phyloP scores from a whole-genome alignment of 1,284 basidiomycete genomes.

The Pyrrhoderma noxium region DNA sequence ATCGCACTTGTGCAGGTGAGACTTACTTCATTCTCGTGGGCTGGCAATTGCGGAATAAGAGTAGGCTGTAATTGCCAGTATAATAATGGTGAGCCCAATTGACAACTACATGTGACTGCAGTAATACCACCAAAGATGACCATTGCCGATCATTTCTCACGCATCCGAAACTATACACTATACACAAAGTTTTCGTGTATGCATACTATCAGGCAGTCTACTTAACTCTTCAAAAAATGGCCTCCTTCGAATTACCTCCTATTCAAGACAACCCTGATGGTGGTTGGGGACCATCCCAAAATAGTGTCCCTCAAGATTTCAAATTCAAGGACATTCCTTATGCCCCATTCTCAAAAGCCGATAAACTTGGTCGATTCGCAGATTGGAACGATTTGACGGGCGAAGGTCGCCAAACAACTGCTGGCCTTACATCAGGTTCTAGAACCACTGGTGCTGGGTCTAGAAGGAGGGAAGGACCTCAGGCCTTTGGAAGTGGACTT shows the following conservation, averaged over 20 bases:
- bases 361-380: constrained; percentile 95
- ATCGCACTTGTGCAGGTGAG: constrained; percentile 4
- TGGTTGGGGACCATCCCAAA: constrained; percentile 74
- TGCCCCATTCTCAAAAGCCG: constrained; percentile 95
- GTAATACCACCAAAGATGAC: not conserved
- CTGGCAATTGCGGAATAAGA: constrained; percentile 18
- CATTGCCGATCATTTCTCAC: constrained; percentile 7
- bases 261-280: constrained; percentile 79
- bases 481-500: constrained; percentile 75
- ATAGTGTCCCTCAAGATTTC: constrained; percentile 69
- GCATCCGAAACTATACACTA: constrained; percentile 6
- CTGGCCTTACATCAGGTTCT: constrained; percentile 33
- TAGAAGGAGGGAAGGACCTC: constrained; percentile 52
- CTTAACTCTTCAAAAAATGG: constrained; percentile 37
- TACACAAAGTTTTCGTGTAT: constrained; percentile 2
- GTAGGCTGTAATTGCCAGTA: constrained; percentile 1
- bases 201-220: constrained; percentile 4
- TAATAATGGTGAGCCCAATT: not conserved
- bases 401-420: constrained; percentile 56
- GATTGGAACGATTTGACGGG: constrained; percentile 87
- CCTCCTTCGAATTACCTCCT: constrained; percentile 68
- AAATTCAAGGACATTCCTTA: constrained; percentile 92
- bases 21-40: constrained; percentile 57
- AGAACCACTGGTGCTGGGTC: constrained; percentile 16
- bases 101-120: not conserved